Evolutionary conservation across 371 early-diverging fungal genomes (phyloP).

Genomic region (Sporodiniella umbellata): DNA sequence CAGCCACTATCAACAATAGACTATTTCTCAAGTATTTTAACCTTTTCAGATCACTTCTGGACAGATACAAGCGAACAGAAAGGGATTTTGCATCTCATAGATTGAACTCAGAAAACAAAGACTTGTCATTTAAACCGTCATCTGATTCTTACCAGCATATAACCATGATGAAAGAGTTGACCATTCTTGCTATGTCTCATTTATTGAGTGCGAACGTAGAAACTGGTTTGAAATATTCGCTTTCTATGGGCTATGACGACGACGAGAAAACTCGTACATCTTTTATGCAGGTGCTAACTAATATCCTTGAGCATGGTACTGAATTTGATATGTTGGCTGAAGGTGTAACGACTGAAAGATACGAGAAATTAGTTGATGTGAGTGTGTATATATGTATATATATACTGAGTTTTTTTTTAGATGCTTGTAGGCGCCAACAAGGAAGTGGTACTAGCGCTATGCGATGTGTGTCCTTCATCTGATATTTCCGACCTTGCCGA

Average conservation of each 20-base stretch:
- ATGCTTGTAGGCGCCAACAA: conserved; percentile 65
- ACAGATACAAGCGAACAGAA: conserved; percentile 70
- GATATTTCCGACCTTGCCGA: conserved; percentile 84
- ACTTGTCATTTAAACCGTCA: conserved; percentile 1
- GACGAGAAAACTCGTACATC: conserved; percentile 84
- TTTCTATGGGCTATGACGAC: conserved; percentile 90
- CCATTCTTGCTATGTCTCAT: conserved; percentile 85
- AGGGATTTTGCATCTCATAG: conserved; percentile 5
- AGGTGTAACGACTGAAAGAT: conserved; percentile 68
- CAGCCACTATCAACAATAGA: conserved; percentile 61
- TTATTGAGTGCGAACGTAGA: conserved; percentile 89
- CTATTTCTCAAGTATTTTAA: conserved; percentile 82
- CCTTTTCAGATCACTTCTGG: conserved; percentile 82
- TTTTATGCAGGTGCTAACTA: conserved; percentile 90
- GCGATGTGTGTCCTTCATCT: conserved; percentile 80
- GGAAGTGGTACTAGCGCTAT: conserved; percentile 76
- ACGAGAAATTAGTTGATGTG: conserved; percentile 72
- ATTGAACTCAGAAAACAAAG: background rate
- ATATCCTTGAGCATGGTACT: conserved; percentile 83
- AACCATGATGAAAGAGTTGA: conserved; percentile 70
- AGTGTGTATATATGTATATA: conserved; percentile 8
- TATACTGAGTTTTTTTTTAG: conserved; percentile 18
- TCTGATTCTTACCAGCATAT: conserved; percentile 42
- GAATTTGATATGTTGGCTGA: conserved; percentile 83
- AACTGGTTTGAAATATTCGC: conserved; percentile 81